These are phyloP conservation scores for Lichtheimia hyalospora DNA, from an alignment of 371 early-diverging fungal genomes.

Conservation along the genomic window DNA sequence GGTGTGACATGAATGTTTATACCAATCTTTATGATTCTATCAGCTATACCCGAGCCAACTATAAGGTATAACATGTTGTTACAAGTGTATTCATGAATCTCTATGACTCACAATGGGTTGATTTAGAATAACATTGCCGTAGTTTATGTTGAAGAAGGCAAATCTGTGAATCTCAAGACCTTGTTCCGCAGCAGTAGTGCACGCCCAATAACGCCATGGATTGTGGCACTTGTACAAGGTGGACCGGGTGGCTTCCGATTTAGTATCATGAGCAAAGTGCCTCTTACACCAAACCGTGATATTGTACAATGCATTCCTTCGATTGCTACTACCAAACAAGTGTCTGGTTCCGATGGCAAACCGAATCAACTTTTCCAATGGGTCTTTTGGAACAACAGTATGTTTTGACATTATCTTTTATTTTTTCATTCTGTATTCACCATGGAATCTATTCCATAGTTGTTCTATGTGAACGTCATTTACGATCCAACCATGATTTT, in stretches of 20 bases:
- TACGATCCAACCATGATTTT: slow-evolving; percentile 27
- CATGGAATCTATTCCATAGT: slow-evolving; percentile 21
- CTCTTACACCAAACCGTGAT: not conserved
- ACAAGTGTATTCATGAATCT: not conserved
- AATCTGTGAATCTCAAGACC: slow-evolving; percentile 8
- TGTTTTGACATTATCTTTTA: not conserved
- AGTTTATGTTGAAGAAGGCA: slow-evolving; percentile 44
- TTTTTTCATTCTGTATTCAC: not conserved
- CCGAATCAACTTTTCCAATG: slow-evolving; percentile 36
- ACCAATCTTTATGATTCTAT: slow-evolving; percentile 25
- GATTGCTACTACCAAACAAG: not conserved
- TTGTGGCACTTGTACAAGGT: slow-evolving; percentile 37
- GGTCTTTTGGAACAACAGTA: slow-evolving; percentile 52
- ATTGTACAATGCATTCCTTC: not conserved
- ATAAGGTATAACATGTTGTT: slow-evolving; percentile 27
- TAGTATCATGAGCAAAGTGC: slow-evolving; percentile 21
- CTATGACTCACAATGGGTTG: not conserved
- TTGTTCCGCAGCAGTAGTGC: not conserved
- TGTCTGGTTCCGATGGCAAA: slow-evolving; percentile 7
- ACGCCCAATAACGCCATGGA: slow-evolving; percentile 31
- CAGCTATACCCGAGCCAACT: slow-evolving; percentile 25
- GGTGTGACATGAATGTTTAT: slow-evolving; percentile 28
- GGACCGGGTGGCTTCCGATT: slow-evolving; percentile 31
- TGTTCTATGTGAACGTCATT: slow-evolving; percentile 32
- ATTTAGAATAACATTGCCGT: slow-evolving; percentile 45